phyloP scores from a whole-genome alignment of 2,329 filamentous ascomycete species.

The Penicillium rolfsii region DNA sequence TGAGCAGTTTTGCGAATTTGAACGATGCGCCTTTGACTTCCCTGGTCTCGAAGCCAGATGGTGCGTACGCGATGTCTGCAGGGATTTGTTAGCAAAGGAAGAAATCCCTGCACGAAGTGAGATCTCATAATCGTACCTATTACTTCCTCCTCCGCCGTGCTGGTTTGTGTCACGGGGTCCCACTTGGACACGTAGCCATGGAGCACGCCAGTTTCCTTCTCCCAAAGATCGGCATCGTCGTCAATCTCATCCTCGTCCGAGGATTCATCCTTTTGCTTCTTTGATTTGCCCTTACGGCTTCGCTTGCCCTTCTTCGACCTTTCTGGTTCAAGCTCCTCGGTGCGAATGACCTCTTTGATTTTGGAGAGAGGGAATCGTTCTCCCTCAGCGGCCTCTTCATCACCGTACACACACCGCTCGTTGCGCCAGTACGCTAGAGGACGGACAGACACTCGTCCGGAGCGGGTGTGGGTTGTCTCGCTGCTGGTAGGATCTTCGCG shows the following conservation, averaged over 20 bases:
- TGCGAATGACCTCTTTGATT: slow-evolving; percentile 77
- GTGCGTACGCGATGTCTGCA: slow-evolving; percentile 63
- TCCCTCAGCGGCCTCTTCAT: slow-evolving; percentile 60
- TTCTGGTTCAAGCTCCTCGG: slow-evolving; percentile 62
- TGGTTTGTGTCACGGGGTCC: slow-evolving; percentile 45
- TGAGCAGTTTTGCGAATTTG: slow-evolving; percentile 85
- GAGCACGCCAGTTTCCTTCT: slow-evolving; percentile 48
- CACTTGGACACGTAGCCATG: slow-evolving; percentile 50
- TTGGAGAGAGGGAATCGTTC: slow-evolving; percentile 66
- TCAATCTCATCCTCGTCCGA: slow-evolving; percentile 47
- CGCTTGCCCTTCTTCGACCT: slow-evolving; percentile 43
- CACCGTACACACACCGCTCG: slow-evolving; percentile 73
- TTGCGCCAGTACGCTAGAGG: slow-evolving; percentile 87
- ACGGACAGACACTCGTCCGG: slow-evolving; percentile 74
- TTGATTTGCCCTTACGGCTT: slow-evolving; percentile 38
- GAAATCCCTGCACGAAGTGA: background rate
- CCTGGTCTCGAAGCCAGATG: slow-evolving; percentile 59
- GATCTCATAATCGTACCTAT: slow-evolving; percentile 37
- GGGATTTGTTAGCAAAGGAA: slow-evolving; percentile 10
- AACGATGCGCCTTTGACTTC: slow-evolving; percentile 71
- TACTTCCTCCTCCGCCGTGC: slow-evolving; percentile 45
- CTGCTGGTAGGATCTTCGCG: slow-evolving; percentile 57
- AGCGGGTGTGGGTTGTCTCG: slow-evolving; percentile 68
- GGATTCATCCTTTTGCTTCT: slow-evolving; percentile 41
- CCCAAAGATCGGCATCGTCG: slow-evolving; percentile 48